Evolutionary conservation across 2,329 filamentous ascomycete genomes (phyloP).

Genomic region (Talaromyces verruculosus): DNA sequence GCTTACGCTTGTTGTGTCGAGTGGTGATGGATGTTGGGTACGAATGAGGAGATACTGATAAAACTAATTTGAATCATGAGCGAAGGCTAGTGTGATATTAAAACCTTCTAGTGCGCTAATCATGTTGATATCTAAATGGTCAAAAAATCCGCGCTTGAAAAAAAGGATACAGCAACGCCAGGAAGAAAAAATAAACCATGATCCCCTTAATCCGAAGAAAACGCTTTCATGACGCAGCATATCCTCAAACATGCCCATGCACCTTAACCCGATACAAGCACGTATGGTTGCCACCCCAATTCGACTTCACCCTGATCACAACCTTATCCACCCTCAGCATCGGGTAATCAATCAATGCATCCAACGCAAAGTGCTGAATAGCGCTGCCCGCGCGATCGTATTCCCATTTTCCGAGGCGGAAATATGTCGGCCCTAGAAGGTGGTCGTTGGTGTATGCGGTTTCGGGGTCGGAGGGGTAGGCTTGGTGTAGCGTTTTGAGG

Average conservation of each 20-base stretch:
- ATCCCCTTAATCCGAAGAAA: no score
- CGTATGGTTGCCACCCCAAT: slow-evolving; percentile 46
- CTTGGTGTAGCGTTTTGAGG: slow-evolving; percentile 33
- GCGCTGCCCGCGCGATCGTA: slow-evolving; percentile 40
- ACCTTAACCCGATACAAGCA: slow-evolving; percentile 50
- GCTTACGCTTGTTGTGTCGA: neutral
- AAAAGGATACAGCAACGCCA: neutral
- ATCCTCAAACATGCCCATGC: slow-evolving; percentile 35
- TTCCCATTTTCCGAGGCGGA: slow-evolving; percentile 41
- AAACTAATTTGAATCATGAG: neutral
- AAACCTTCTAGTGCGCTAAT: neutral
- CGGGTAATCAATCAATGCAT: slow-evolving; percentile 39
- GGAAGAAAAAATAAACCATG: neutral
- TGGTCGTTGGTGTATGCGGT: slow-evolving; percentile 38
- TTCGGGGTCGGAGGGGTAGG: slow-evolving; percentile 33
- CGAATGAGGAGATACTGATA: neutral
- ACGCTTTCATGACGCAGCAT: neutral
- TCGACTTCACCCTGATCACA: slow-evolving; percentile 44
- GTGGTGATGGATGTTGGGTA: neutral
- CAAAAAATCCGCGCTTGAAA: slow-evolving; percentile 4
- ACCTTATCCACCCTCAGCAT: slow-evolving; percentile 40
- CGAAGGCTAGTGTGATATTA: neutral
- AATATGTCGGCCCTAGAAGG: slow-evolving; percentile 39
- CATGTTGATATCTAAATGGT: neutral
- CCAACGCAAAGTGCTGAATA: slow-evolving; percentile 42